Base-by-base conservation (phyloP, 768 basidiomycete species). In the Kwoniella bestiolae region DNA sequence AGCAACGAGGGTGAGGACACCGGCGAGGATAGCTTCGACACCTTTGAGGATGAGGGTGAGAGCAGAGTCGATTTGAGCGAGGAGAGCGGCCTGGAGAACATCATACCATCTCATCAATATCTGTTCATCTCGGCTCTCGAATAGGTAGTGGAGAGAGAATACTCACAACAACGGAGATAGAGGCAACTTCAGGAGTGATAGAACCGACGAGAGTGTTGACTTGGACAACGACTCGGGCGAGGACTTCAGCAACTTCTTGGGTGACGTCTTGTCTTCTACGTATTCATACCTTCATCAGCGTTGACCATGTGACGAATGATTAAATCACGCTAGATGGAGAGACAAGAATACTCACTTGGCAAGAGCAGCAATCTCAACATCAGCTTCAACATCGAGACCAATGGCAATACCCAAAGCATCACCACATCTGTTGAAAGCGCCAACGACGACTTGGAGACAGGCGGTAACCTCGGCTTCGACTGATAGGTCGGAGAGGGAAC, bases 351-450 rank as follows among this genome's bases (percentile, higher is more conserved):
- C 60, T 61, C 50, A 62, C 60, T 62, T 62, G 60, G 50, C 60
- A 53, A 62, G 25, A 16, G 51, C 25, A 53, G 49, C 60, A 28
- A 66, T 29, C 26, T 26, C 49, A 21, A 55, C 58, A 51, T 59
- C 60, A 34, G 58, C 52, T 32, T 67, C 60, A 34, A 61, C 28
- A 26, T 35, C 65, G 14, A 62, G 29, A 31, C 41, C 58, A 26
- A 67, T n/a, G 8, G 60, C 53, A 53, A 67, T 52, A 51, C 60
- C 60, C 12, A 67, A 44, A n/a, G 44, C 59, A 16, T 55, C 44
- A 45, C 65, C 58, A 45, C 51, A 52, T 26, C 46, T 55, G 44
- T 59, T 58, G 47, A 67, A 56, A 38, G 65, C 65, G 51, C 46
- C 65, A 45, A 67, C 41, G 44, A 60, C 59, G 25, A 53, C 53